A percentile compares a stretch with the other conserved stretches of the same genome.
Conservation (phyloP, 805 yeast species). For the Candida verbasci region DNA sequence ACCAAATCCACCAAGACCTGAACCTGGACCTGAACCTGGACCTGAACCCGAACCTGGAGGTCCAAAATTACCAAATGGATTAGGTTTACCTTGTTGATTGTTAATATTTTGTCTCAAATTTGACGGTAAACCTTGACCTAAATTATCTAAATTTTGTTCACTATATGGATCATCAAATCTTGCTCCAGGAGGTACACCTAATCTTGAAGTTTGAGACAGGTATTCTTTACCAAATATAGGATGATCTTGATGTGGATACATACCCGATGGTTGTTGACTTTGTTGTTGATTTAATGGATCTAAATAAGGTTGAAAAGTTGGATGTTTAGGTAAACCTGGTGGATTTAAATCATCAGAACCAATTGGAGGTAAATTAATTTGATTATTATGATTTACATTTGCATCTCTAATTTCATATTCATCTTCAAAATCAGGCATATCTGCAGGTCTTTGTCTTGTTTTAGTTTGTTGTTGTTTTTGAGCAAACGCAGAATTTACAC, state of each 20-base stretch:
- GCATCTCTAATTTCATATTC: slow-evolving; percentile 38
- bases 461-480: neutral
- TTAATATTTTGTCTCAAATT: slow-evolving; percentile 23
- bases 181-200: slow-evolving; percentile 44
- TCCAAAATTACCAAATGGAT: slow-evolving; percentile 6
- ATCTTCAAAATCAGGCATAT: slow-evolving; percentile 52
- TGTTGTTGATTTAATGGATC: slow-evolving; percentile 31
- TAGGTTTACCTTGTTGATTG: neutral
- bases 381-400: neutral
- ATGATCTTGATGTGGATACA: slow-evolving; percentile 50
- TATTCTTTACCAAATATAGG: slow-evolving; percentile 39
- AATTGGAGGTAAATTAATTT: slow-evolving; percentile 21
- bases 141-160: slow-evolving; percentile 38
- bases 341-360: slow-evolving; percentile 55
- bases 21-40: slow-evolving; percentile 6
- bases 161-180: slow-evolving; percentile 49
- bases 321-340: slow-evolving; percentile 35
- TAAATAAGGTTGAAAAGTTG: slow-evolving; percentile 37
- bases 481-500: neutral
- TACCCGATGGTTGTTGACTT: slow-evolving; percentile 12
- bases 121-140: slow-evolving; percentile 47
- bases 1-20: slow-evolving; percentile 5
- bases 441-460: slow-evolving; percentile 17
- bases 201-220: slow-evolving; percentile 22
- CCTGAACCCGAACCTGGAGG: slow-evolving; percentile 5